phyloP scores from a whole-genome alignment of 495 filamentous ascomycete genomes.

The Aspergillus cavernicola region DNA sequence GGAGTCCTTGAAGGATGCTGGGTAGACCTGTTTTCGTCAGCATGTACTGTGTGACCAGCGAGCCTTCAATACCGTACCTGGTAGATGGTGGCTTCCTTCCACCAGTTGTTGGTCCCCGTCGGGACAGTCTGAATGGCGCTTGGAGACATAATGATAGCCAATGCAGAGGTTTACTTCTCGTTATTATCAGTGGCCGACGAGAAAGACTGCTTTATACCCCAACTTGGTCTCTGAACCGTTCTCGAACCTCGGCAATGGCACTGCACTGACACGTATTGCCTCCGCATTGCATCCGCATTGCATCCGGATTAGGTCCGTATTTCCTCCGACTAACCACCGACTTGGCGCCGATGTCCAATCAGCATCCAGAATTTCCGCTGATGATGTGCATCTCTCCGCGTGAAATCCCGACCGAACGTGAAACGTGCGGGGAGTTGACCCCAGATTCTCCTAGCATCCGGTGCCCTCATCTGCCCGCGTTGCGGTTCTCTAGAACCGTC shows the following conservation, averaged over 20 bases:
- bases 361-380: background rate
- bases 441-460: background rate
- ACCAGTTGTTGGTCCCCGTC: slow-evolving; percentile 25
- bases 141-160: background rate
- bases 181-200: background rate
- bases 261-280: background rate
- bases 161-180: background rate
- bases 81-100: slow-evolving; percentile 41
- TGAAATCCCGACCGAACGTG: background rate
- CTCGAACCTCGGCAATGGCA: background rate
- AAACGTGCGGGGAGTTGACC: background rate
- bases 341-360: background rate
- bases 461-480: background rate
- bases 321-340: background rate
- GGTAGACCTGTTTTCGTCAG: slow-evolving; percentile 30
- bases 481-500: background rate
- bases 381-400: background rate
- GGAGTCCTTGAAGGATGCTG: slow-evolving; percentile 37
- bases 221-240: background rate
- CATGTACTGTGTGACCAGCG: background rate
- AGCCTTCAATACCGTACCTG: background rate
- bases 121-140: background rate
- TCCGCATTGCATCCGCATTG: no score
- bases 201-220: background rate
- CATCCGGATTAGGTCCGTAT: no score